These are phyloP conservation scores for Zymoseptoria tritici DNA, from an alignment of 2,329 filamentous ascomycete genomes.

Conservation along the genomic window DNA sequence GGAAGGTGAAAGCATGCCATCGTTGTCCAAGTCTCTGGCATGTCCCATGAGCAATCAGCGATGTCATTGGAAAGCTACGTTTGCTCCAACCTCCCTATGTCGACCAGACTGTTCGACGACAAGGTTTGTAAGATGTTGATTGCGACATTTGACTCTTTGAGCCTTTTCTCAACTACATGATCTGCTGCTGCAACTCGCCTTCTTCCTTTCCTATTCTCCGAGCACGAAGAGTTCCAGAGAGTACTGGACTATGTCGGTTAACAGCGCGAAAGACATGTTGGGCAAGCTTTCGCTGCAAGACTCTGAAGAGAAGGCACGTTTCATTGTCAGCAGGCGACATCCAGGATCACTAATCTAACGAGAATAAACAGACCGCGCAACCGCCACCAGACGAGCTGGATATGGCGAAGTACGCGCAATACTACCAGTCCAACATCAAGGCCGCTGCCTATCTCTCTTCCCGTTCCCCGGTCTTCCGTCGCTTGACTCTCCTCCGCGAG, in stretches of 20 bases:
- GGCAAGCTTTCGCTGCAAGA: neutral
- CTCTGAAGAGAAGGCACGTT: neutral
- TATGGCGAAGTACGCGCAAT: neutral
- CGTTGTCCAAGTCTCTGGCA: no score
- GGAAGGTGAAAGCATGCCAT: no score
- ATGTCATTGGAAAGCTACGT: no score
- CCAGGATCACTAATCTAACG: no score
- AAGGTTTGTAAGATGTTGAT: no score
- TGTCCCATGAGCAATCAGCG: no score
- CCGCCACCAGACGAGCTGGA: neutral
- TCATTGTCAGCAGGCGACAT: no score
- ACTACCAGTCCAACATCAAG: neutral
- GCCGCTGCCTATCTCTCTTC: neutral
- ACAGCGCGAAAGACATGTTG: neutral
- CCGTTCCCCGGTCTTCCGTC: neutral
- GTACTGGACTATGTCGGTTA: neutral
- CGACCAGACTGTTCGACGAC: no score
- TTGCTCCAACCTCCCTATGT: no score
- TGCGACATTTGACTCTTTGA: no score
- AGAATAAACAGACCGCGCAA: neutral
- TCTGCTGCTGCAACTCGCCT: neutral
- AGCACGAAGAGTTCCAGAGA: neutral
- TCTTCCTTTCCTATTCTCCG: neutral
- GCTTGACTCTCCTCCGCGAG: neutral
- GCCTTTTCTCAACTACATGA: no score